A percentile compares a stretch with the other conserved stretches of the same genome.
phyloP scores from a whole-genome alignment of 495 filamentous ascomycete genomes.

The Aspergillus hancockii region DNA sequence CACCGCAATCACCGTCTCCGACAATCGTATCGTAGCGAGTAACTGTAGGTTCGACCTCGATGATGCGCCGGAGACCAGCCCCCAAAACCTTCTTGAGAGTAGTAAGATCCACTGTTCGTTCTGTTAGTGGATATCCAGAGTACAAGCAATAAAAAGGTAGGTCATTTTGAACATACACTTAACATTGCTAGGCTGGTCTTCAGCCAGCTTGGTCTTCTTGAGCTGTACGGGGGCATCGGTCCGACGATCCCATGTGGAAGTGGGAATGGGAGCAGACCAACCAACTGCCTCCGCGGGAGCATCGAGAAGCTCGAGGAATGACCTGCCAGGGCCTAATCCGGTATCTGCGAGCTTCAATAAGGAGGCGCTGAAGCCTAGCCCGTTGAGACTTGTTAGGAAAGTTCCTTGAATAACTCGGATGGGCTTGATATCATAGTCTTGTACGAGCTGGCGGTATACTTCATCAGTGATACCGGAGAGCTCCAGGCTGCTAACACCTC shows the following conservation, averaged over 20 bases:
- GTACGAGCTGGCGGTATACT: conserved; percentile 73
- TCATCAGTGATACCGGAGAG: conserved; percentile 88
- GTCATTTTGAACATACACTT: conserved; percentile 45
- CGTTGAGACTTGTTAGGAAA: conserved; percentile 85
- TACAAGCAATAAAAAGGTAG: neutral
- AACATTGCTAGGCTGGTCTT: conserved; percentile 67
- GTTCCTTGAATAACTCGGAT: conserved; percentile 61
- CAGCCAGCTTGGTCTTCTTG: conserved; percentile 57
- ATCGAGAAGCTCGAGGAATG: conserved; percentile 86
- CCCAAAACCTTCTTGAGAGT: conserved; percentile 60
- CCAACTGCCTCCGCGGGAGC: conserved; percentile 81
- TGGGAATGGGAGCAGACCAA: conserved; percentile 72
- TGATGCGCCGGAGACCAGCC: conserved; percentile 69
- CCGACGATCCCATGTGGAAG: conserved; percentile 55
- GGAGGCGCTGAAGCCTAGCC: conserved; percentile 86
- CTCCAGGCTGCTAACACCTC: conserved; percentile 87
- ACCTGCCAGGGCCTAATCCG: conserved; percentile 70
- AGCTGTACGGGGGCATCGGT: conserved; percentile 39
- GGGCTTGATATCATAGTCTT: conserved; percentile 69
- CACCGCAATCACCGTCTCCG: conserved; percentile 94
- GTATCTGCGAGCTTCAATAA: conserved; percentile 81
- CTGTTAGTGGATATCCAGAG: conserved; percentile 17
- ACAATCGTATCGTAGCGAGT: conserved; percentile 90
- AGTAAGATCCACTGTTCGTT: conserved; percentile 57
- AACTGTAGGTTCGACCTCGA: conserved; percentile 77